These are phyloP conservation scores for Corinectria fuckeliana DNA, from an alignment of 2,329 filamentous ascomycete species.

Conservation along the genomic window DNA sequence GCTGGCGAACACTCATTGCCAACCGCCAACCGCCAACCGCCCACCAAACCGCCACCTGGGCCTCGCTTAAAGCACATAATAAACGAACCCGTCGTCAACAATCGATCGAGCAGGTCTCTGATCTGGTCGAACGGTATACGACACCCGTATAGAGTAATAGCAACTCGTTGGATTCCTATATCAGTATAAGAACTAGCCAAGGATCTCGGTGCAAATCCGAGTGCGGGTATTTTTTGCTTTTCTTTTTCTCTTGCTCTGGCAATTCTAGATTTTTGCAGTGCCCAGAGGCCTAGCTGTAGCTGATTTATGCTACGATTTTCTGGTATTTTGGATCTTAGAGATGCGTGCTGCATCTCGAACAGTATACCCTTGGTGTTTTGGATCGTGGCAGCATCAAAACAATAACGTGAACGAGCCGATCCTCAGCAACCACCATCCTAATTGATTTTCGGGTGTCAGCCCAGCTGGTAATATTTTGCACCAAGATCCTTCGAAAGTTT, in stretches of 20 bases:
- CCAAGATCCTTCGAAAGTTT: background rate
- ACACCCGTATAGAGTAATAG: constrained; percentile 46
- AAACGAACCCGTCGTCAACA: constrained; percentile 21
- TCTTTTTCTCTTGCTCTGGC: constrained; percentile 3
- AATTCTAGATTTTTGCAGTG: background rate
- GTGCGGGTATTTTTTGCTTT: constrained; percentile 39
- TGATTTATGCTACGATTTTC: background rate
- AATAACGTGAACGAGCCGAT: background rate
- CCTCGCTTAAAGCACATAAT: constrained; percentile 22
- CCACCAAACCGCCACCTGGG: background rate
- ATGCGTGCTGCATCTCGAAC: background rate
- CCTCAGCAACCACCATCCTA: background rate
- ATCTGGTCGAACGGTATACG: constrained; percentile 34
- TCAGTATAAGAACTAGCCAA: constrained; percentile 42
- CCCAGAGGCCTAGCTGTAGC: background rate
- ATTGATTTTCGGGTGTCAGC: too few relatives aligned
- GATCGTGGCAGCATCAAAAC: background rate
- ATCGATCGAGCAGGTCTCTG: background rate
- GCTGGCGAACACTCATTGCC: constrained; percentile 18
- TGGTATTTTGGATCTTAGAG: background rate
- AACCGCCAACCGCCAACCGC: constrained; percentile 1
- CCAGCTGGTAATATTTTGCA: too few relatives aligned
- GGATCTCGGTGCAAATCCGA: constrained; percentile 47
- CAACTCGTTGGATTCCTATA: constrained; percentile 47
- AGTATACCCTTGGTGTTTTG: background rate